phyloP scores from a whole-genome alignment of 225 moss, liverwort and hornwort genomes.

The Pseudisothecium myosuroides region DNA sequence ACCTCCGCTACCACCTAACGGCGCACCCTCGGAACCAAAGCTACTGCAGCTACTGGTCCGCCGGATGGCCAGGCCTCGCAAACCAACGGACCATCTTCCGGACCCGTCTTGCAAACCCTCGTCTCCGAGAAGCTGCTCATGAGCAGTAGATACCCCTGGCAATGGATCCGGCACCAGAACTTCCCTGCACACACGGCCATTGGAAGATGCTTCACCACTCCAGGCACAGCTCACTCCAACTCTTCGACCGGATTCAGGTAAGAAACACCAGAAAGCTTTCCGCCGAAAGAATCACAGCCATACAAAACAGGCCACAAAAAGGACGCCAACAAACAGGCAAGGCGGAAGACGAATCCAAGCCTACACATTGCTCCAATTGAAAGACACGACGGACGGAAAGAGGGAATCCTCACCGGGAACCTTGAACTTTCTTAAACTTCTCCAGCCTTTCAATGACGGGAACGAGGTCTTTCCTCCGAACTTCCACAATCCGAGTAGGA shows the following conservation, averaged over 20 bases:
- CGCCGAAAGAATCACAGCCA: neutral
- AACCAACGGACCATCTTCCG: slow-evolving; percentile 35
- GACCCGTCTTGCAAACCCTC: slow-evolving; percentile 49
- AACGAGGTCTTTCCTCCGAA: slow-evolving; percentile 86
- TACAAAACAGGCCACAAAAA: neutral
- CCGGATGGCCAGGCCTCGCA: slow-evolving; percentile 40
- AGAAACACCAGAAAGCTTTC: neutral
- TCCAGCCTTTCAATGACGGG: slow-evolving; percentile 87
- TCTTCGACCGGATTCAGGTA: neutral
- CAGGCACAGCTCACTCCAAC: neutral
- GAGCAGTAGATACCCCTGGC: slow-evolving; percentile 41
- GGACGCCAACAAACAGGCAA: neutral
- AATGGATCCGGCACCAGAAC: slow-evolving; percentile 38
- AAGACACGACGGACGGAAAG: too few relatives aligned
- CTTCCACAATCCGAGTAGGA: slow-evolving; percentile 79
- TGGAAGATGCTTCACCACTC: neutral
- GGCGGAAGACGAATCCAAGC: neutral
- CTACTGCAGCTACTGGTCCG: slow-evolving; percentile 77
- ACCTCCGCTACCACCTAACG: slow-evolving; percentile 20
- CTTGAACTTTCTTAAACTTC: slow-evolving; percentile 71
- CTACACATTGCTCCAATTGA: neutral
- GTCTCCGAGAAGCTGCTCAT: slow-evolving; percentile 57
- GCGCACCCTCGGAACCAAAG: slow-evolving; percentile 77
- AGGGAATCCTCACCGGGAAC: slow-evolving; percentile 44
- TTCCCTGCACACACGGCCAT: slow-evolving; percentile 39